Base-by-base conservation (phyloP, 306 rosid genomes). In the Prunus dulcis region DNA sequence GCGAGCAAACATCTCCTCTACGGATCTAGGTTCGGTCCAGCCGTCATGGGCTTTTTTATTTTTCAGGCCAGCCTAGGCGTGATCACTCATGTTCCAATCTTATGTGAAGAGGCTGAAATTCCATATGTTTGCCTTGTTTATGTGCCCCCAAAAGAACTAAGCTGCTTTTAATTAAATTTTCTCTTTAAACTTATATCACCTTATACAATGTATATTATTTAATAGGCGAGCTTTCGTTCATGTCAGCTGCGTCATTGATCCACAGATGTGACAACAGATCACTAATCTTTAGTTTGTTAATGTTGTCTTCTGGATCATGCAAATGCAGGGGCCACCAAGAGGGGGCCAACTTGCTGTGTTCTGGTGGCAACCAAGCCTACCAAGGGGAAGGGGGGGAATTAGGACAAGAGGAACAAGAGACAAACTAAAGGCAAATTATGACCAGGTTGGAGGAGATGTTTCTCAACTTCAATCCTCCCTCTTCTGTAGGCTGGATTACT, bases 311-410 rank as follows among this genome's bases (percentile, higher is more conserved):
- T 83, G 99, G 99, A 95, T 71, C 97, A 92, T 61, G 97, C 99
- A 56, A 87, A 72, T 81, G 99, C 97, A 6, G 99, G 97, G 65
- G 89, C 88, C 57, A 92, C 99, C 17, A 95, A 95, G 96, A 90
- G 97, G 86, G 30, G 3, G 34, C 99, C 99, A 51, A 95, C 99
- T 14, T 90, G 97, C 84, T 90, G 99, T 63, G 96, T 95, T 77
- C 80, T 92, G 82, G 97, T 95, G 56, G 53, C 65, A 83, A 91
- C 97, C n/a, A 92, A 92, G 82, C 97, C 97, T 58, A 60, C 82
- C 62, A 95, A 95, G 87, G 99, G 25, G 1, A 23, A 23, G 25
- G 25, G 25, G 25, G 96, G 22, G 93, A 86, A 69, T 62, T 92
- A 22, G 86, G 73, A 13, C 67, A 84, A 47, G 93, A 84, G 8